A percentile compares a stretch with the other conserved stretches of the same genome.
Evolutionary conservation across 768 basidiomycete species (phyloP).

Genomic region (Mycena crocata): DNA sequence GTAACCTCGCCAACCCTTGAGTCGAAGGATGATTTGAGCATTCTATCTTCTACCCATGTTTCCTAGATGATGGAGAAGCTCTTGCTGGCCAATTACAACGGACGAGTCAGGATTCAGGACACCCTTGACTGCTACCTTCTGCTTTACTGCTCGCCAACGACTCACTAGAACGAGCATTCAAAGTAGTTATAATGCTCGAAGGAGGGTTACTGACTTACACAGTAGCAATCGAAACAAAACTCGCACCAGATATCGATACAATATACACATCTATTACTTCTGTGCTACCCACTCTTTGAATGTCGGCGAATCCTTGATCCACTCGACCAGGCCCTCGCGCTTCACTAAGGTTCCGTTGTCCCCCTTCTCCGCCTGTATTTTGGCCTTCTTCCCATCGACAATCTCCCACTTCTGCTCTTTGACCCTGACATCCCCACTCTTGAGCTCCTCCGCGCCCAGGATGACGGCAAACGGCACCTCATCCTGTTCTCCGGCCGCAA

Average conservation of each 20-base stretch:
- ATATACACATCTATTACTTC: constrained; percentile 25
- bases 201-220: too few species aligned
- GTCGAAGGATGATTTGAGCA: too few species aligned
- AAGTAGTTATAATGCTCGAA: too few species aligned
- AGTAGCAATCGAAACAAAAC: too few species aligned
- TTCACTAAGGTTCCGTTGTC: constrained; percentile 76
- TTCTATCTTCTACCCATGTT: too few species aligned
- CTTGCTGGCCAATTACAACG: too few species aligned
- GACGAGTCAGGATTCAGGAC: too few species aligned
- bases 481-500: constrained; percentile 90
- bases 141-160: too few species aligned
- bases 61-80: too few species aligned
- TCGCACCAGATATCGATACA: not conserved
- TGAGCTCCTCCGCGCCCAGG: constrained; percentile 88
- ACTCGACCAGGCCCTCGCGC: constrained; percentile 69
- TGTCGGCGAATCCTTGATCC: constrained; percentile 65
- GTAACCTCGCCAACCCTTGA: too few species aligned
- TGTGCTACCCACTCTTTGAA: constrained; percentile 58
- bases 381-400: constrained; percentile 77
- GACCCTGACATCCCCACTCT: constrained; percentile 85
- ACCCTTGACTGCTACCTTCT: too few species aligned
- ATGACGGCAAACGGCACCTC: constrained; percentile 94
- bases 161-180: too few species aligned
- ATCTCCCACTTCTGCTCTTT: constrained; percentile 92
- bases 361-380: constrained; percentile 68